Base-by-base conservation (phyloP, 176 grass and related monocot species). In the Bolboschoenus planiculmis region DNA sequence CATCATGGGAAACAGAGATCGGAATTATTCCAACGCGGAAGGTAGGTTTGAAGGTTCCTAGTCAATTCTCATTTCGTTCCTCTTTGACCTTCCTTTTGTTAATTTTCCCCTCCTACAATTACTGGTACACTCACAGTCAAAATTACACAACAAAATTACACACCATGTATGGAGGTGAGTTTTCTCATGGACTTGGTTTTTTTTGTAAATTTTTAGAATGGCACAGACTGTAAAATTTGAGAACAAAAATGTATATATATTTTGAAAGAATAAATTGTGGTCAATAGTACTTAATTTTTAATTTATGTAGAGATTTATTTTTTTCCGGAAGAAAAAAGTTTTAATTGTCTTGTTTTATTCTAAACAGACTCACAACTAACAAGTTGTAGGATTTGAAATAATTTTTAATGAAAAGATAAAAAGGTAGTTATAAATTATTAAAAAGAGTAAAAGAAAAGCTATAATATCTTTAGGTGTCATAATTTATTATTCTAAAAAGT, bases 21-120 rank as follows among this genome's bases (percentile, higher is more conserved):
- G 2, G 8, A 14, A 37, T 30, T 84, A 51, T 80, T 64, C 78
- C 46, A 54, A 93, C 88, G 77, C 90, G 93, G 86, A 88, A 82
- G 83, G 83, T 79, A 83, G 87, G 87, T 61, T 53, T 87, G 88
- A 89, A 91, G 74, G 88, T 96, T 93, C 88, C 54, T 56, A 71
- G 83, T 59, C 93, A 70, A 76, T 88, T 91, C 61, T 68, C 68
- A 57, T 73, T 67, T 34, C 14, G 83, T 89, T 93, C 40, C 18
- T 36, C 83, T 86, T 78, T 96, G 85, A 92, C 90, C 85, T 83
- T 78, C 57, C 66, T 67, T 76, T 70, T 60, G 59, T 10, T 7
- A 46, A 26, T 56, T 78, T 53, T 83, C 47, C 11, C 35, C 23
- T 55, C 44, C 18, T 67, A n/a, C n/a, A n/a, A n/a, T n/a, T n/a